Percentiles rank a stretch among this genome's conserved stretches.
phyloP scores from a whole-genome alignment of 2,329 filamentous ascomycete species.

The Alternaria triticina region DNA sequence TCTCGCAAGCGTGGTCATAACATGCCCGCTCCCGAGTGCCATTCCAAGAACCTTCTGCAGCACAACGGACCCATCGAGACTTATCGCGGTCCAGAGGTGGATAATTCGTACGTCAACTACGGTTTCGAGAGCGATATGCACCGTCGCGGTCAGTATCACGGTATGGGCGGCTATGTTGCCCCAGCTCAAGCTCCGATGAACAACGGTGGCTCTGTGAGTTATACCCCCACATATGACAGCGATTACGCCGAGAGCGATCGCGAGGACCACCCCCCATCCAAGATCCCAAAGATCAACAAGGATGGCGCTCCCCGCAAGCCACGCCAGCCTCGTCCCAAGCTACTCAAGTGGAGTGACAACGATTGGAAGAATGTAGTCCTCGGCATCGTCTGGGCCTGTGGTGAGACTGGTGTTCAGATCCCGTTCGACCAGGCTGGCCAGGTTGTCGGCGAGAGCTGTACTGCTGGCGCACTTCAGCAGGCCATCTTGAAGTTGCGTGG shows the following conservation, averaged over 20 bases:
- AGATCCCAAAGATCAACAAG: slow-evolving; percentile 36
- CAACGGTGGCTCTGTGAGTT: slow-evolving; percentile 14
- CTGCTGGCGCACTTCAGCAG: slow-evolving; percentile 41
- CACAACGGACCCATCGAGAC: background rate
- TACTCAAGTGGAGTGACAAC: slow-evolving; percentile 39
- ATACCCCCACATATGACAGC: slow-evolving; percentile 12
- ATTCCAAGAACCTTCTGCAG: background rate
- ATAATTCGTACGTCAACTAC: background rate
- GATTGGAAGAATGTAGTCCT: slow-evolving; percentile 38
- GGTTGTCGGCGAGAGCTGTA: slow-evolving; percentile 28
- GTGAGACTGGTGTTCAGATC: slow-evolving; percentile 34
- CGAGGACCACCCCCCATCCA: slow-evolving; percentile 16
- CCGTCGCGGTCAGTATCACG: background rate
- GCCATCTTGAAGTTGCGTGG: slow-evolving; percentile 40
- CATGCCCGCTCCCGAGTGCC: background rate
- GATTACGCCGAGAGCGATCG: slow-evolving; percentile 21
- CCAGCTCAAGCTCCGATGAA: background rate
- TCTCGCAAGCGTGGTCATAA: background rate
- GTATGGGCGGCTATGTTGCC: background rate
- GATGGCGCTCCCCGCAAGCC: slow-evolving; percentile 36
- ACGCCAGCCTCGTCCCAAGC: slow-evolving; percentile 36
- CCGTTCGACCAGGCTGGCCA: slow-evolving; percentile 40
- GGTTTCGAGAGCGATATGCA: background rate
- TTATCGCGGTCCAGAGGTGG: background rate
- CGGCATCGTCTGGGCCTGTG: slow-evolving; percentile 40